These are phyloP conservation scores for Aspergillus awamori DNA, from an alignment of 2,329 filamentous ascomycete genomes.

Conservation along the genomic window DNA sequence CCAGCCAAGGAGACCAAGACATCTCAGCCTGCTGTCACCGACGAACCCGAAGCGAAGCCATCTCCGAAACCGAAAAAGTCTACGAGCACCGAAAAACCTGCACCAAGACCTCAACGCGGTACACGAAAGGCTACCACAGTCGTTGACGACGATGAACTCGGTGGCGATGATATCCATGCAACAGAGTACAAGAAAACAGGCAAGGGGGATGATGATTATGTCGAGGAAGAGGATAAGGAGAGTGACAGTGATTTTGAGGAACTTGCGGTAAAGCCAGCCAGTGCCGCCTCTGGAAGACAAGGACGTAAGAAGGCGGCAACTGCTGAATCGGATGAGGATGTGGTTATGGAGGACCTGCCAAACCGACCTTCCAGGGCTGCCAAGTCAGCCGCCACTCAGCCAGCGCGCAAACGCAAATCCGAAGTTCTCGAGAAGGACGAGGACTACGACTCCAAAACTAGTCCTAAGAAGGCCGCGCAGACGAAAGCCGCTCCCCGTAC, in stretches of 20 bases:
- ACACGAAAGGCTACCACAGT: conserved; percentile 36
- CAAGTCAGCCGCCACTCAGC: conserved; percentile 43
- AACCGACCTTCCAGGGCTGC: conserved; percentile 51
- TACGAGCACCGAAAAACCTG: conserved; percentile 49
- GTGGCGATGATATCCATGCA: conserved; percentile 81
- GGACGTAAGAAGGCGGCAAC: conserved; percentile 38
- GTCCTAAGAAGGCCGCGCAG: conserved; percentile 59
- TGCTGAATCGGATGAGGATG: conserved; percentile 48
- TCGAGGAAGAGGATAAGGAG: conserved; percentile 58
- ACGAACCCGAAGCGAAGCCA: conserved; percentile 3
- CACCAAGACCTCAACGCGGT: conserved; percentile 19
- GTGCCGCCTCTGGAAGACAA: conserved; percentile 50
- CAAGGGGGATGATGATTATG: conserved; percentile 69
- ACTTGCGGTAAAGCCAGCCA: conserved; percentile 62
- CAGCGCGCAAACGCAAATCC: conserved; percentile 60
- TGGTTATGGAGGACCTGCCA: conserved; percentile 57
- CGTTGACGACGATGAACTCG: conserved; percentile 68
- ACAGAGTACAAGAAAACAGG: conserved; percentile 68
- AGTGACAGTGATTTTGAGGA: conserved; percentile 67
- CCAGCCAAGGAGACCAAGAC: conserved; percentile 28
- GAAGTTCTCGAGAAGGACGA: conserved; percentile 56
- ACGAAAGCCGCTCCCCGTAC: conserved; percentile 39
- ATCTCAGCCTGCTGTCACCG: conserved; percentile 13
- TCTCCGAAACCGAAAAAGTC: conserved; percentile 43
- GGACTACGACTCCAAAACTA: conserved; percentile 59